Conservation (phyloP, 1,284 basidiomycete species). For the Phaffia rhodozyma region DNA sequence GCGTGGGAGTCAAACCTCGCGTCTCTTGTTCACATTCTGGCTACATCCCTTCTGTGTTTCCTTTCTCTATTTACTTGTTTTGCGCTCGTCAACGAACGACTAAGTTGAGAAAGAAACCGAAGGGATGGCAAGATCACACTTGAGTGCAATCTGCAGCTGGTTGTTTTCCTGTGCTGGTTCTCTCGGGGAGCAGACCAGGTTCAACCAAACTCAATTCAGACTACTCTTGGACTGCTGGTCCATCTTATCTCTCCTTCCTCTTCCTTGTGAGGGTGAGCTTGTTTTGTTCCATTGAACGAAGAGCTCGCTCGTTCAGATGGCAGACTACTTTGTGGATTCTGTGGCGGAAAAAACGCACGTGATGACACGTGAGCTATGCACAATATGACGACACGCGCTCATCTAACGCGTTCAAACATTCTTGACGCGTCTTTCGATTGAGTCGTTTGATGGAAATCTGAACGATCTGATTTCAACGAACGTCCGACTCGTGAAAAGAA, state of each 20-base stretch:
- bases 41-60: background rate
- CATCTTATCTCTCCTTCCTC: slow-evolving; percentile 23
- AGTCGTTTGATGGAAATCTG: too few relatives aligned
- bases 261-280: background rate
- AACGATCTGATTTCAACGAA: too few relatives aligned
- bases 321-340: too few relatives aligned
- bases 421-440: too few relatives aligned
- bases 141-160: slow-evolving; percentile 46
- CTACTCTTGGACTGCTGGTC: slow-evolving; percentile 43
- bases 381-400: too few relatives aligned
- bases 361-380: too few relatives aligned
- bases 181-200: slow-evolving; percentile 15
- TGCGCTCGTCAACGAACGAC: background rate
- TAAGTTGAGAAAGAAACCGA: background rate
- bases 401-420: too few relatives aligned
- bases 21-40: background rate
- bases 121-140: slow-evolving; percentile 27
- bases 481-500: too few relatives aligned
- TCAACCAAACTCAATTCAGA: slow-evolving; percentile 46
- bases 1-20: background rate
- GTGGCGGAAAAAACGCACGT: too few relatives aligned
- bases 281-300: too few relatives aligned
- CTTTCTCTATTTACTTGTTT: background rate
- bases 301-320: too few relatives aligned
- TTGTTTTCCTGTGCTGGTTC: slow-evolving; percentile 20